Percentiles rank a stretch among this genome's conserved stretches.
These are phyloP conservation scores for Zychaea mexicana DNA, from an alignment of 371 early-diverging fungal species.

Conservation along the genomic window DNA sequence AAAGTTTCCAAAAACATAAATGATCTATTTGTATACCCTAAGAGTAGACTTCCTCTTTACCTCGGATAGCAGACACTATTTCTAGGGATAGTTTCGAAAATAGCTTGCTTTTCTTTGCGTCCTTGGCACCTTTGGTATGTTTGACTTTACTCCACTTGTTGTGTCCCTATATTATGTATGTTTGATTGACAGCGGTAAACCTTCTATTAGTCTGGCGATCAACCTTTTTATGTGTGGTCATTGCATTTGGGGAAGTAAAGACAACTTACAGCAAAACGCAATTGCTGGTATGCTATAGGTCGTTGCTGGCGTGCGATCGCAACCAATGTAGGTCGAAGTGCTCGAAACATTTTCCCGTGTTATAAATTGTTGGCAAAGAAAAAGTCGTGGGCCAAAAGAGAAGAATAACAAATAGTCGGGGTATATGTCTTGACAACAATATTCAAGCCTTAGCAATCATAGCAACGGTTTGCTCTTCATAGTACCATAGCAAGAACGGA, in stretches of 20 bases:
- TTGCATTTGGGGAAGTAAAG: background rate
- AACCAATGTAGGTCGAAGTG: background rate
- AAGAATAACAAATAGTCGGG: too few relatives aligned
- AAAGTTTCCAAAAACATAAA: background rate
- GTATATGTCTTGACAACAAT: too few relatives aligned
- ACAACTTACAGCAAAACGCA: slow-evolving; percentile 42
- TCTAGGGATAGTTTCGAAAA: slow-evolving; percentile 62
- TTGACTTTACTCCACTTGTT: slow-evolving; percentile 76
- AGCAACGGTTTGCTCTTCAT: too few relatives aligned
- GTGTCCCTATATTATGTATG: slow-evolving; percentile 46
- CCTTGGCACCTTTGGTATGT: slow-evolving; percentile 63
- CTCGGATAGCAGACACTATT: slow-evolving; percentile 62
- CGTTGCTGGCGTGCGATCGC: slow-evolving; percentile 3
- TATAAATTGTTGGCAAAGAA: too few relatives aligned
- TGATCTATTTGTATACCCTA: background rate
- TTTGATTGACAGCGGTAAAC: background rate
- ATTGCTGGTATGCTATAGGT: slow-evolving; percentile 25
- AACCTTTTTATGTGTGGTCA: too few relatives aligned
- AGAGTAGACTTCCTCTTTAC: slow-evolving; percentile 18
- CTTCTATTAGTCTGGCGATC: background rate
- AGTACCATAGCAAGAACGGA: too few relatives aligned
- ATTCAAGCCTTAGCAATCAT: too few relatives aligned
- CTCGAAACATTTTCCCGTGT: slow-evolving; percentile 4
- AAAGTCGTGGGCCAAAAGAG: too few relatives aligned
- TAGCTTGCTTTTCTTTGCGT: slow-evolving; percentile 54